Base-by-base conservation (phyloP, 805 yeast genomes). In the Myxozyma udenii region DNA sequence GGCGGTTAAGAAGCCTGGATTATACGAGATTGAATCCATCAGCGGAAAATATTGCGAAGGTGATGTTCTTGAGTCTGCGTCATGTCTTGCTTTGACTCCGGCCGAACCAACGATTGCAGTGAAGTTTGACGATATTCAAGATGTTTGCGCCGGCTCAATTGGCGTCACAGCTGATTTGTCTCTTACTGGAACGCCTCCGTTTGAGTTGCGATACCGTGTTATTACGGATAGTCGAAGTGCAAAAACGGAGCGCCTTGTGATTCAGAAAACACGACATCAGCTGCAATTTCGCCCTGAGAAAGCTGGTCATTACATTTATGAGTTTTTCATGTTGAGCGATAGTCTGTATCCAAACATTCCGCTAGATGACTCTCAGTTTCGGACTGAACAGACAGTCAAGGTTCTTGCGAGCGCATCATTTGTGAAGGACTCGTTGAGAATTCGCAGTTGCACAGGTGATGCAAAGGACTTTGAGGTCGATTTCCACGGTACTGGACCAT, bases 121-220 rank as follows among this genome's bases (percentile, higher is more conserved):
- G 14, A 64, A 59, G 25, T 74, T 72, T 53, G 72, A 72, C 12
- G 80, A 91, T 2, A 80, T 91, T 2, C 73, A 80, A 23, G 98
- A 91, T 62, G 79, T 84, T 44, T 93, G 99, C 71, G 85, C 93
- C 26, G 98, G 98, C 0, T 87, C 89, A 41, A 83, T 88, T 6
- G 98, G 97, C 0, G 80, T 89, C 53, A 74, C 76, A 28, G 88
- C 87, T 55, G 86, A 83, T 45, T 74, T 90, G 51, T 68, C 76
- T 0, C 73, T 84, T 46, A 71, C 77, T 3, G 98, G 98, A 16
- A 78, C 82, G 25, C 85, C 95, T 0, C 97, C 98, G 1, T 93
- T 85, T 70, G 76, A 75, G 48, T 74, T 88, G 22, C 77, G 84
- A 12, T 85, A 79, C 61, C 78, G 79, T 50, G 64, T 79, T 12